A percentile compares a stretch with the other conserved stretches of the same genome.
phyloP scores from a whole-genome alignment of 805 yeast genomes.

The Komagataella populi region DNA sequence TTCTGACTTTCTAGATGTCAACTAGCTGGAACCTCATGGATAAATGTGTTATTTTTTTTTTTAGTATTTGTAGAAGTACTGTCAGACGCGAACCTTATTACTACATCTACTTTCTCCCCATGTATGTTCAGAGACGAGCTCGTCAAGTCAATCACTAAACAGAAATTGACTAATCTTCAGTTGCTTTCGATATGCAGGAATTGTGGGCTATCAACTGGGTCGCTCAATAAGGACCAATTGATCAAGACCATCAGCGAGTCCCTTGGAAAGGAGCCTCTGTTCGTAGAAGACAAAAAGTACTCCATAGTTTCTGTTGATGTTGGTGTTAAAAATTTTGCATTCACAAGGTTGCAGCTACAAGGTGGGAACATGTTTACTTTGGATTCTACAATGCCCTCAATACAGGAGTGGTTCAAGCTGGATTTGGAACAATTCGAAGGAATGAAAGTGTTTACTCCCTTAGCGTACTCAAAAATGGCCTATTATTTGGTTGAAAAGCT shows the following conservation, averaged over 20 bases:
- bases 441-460: constrained; percentile 12
- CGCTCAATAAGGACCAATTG: not conserved
- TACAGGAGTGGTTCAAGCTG: constrained; percentile 19
- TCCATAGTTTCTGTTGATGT: constrained; percentile 15
- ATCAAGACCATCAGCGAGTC: not conserved
- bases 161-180: not conserved
- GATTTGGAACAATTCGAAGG: constrained; percentile 11
- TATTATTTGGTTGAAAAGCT: constrained; percentile 8
- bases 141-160: not conserved
- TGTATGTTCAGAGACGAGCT: not conserved
- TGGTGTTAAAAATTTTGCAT: constrained; percentile 20
- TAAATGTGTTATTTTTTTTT: not conserved
- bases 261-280: not conserved
- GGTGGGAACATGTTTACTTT: not conserved
- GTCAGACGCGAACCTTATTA: not conserved
- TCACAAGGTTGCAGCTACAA: constrained; percentile 9
- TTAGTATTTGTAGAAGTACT: not conserved
- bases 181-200: constrained; percentile 1
- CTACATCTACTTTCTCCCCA: not conserved
- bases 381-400: constrained; percentile 4
- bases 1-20: not conserved
- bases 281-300: not conserved
- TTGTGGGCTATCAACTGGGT: not conserved
- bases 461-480: constrained; percentile 12
- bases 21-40: not conserved